A percentile compares a stretch with the other conserved stretches of the same genome.
These are phyloP conservation scores for Colletotrichum somersetense DNA, from an alignment of 2,329 filamentous ascomycete species.

Conservation along the genomic window DNA sequence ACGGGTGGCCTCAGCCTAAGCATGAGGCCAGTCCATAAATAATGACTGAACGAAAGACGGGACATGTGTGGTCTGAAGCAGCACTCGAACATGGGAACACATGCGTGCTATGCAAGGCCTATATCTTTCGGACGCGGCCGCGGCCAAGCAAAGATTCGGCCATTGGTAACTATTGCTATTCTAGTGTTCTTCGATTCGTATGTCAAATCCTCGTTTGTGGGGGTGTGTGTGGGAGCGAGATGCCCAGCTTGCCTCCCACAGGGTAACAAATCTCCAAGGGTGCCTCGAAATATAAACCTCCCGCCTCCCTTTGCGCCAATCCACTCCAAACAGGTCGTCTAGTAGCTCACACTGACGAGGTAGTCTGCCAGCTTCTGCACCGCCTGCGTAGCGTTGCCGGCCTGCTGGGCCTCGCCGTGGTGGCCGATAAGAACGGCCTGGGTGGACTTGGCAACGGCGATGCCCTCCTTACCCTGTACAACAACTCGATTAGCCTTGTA, in stretches of 20 bases:
- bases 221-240: slow-evolving; percentile 34
- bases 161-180: slow-evolving; percentile 41
- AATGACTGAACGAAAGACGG: slow-evolving; percentile 34
- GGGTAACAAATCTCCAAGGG: slow-evolving; percentile 23
- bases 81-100: neutral
- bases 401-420: slow-evolving; percentile 80
- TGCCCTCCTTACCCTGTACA: slow-evolving; percentile 77
- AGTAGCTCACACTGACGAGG: slow-evolving; percentile 84
- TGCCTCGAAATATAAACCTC: slow-evolving; percentile 9
- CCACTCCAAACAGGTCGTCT: slow-evolving; percentile 49
- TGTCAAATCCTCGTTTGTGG: slow-evolving; percentile 38
- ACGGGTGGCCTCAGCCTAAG: neutral
- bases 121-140: slow-evolving; percentile 18
- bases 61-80: neutral
- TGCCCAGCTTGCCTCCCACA: slow-evolving; percentile 41
- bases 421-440: slow-evolving; percentile 91
- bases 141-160: slow-evolving; percentile 38
- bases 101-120: slow-evolving; percentile 9
- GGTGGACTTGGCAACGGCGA: slow-evolving; percentile 87
- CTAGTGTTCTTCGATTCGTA: slow-evolving; percentile 42
- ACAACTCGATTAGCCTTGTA: slow-evolving; percentile 10
- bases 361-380: slow-evolving; percentile 91
- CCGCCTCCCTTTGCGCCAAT: slow-evolving; percentile 26
- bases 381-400: slow-evolving; percentile 80
- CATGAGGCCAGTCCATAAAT: neutral